phyloP scores from a whole-genome alignment of 305 asterid genomes.

The Rubia occidens region DNA sequence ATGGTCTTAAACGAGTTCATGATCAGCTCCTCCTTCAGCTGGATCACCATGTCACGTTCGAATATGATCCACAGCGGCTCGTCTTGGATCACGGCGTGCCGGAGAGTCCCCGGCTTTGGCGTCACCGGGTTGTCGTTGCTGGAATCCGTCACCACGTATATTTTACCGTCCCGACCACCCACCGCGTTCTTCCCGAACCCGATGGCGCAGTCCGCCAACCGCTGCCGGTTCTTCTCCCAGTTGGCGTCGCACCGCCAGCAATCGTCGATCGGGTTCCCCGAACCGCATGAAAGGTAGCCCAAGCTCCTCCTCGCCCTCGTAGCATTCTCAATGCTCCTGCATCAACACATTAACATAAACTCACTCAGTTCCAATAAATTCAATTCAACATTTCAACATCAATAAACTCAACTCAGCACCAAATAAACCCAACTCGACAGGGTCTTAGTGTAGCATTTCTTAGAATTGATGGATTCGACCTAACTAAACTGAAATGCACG shows the following conservation, averaged over 20 bases:
- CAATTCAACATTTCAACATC: too few relatives aligned
- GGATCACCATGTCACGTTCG: slow-evolving; percentile 17
- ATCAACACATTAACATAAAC: background rate
- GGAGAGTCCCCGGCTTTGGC: slow-evolving; percentile 33
- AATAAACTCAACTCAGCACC: too few relatives aligned
- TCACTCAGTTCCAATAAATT: background rate
- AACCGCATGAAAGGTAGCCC: slow-evolving; percentile 55
- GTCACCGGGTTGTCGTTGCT: slow-evolving; percentile 15
- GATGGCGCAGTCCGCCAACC: slow-evolving; percentile 24
- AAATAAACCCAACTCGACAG: too few relatives aligned
- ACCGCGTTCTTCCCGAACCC: slow-evolving; percentile 25
- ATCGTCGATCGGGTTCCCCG: slow-evolving; percentile 32
- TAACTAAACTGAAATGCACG: background rate
- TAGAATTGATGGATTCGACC: too few relatives aligned
- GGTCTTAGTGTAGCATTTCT: too few relatives aligned
- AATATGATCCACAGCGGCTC: slow-evolving; percentile 34
- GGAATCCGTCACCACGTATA: slow-evolving; percentile 16
- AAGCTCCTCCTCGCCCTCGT: slow-evolving; percentile 46
- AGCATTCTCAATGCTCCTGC: slow-evolving; percentile 42
- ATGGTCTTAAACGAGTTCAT: slow-evolving; percentile 28
- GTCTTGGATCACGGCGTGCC: slow-evolving; percentile 31
- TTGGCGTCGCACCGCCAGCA: slow-evolving; percentile 29
- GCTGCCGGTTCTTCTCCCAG: slow-evolving; percentile 25
- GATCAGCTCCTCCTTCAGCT: slow-evolving; percentile 25
- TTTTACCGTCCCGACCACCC: slow-evolving; percentile 20